Base-by-base conservation (phyloP, 1,139 yeast genomes). In the Tardiomyces digboiensis region DNA sequence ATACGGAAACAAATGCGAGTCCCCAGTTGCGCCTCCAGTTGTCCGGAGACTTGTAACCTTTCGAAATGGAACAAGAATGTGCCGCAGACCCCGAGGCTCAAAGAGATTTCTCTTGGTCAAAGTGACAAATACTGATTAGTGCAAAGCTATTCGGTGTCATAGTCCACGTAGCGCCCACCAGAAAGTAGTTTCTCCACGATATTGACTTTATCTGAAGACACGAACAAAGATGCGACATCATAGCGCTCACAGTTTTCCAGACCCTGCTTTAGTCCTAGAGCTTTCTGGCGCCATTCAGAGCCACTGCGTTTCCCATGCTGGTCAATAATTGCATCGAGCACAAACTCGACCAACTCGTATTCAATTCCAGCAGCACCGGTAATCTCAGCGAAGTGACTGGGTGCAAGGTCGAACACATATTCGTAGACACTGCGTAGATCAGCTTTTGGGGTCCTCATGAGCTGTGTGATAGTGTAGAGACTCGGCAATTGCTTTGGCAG, bases 351-450 rank as follows among this genome's bases (percentile, higher is more conserved):
- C 47, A 75, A 70, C 20, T 74, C 77, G 1, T 74, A 57, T 43
- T 81, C 87, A 1, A 81, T 59, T 1, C 83, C 84, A 2, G 73
- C 68, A 2, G 58, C 49, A 2, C 61, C 54, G 48, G 75, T 77
- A 2, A 75, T 51, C 2, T 59, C 57, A 1, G 54, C 41, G 39
- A 68, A 64, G 1, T 62, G 59, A 0, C 49, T 44, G 0, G 65
- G 46, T 1, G 65, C 52, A 1, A 75, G 44, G 2, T 52, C 46
- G 6, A 76, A 53, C 1, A 76, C 65, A 48, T 68, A 73, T n/a
- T 53, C 44, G 47, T 74, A 75, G 1, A 73, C 72, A 10, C 52
- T 54, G 1, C 52, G 49, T 4, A 45, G 42, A 19, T 55, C 50
- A 2, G 49, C 58, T 48, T 39, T 18, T 1, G 60, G 49, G 18